Evolutionary conservation across 192 early-diverging fungal species (phyloP), one percentile per base, ranked within the genome.

Genomic region (Umbelopsis sp.): DNA sequence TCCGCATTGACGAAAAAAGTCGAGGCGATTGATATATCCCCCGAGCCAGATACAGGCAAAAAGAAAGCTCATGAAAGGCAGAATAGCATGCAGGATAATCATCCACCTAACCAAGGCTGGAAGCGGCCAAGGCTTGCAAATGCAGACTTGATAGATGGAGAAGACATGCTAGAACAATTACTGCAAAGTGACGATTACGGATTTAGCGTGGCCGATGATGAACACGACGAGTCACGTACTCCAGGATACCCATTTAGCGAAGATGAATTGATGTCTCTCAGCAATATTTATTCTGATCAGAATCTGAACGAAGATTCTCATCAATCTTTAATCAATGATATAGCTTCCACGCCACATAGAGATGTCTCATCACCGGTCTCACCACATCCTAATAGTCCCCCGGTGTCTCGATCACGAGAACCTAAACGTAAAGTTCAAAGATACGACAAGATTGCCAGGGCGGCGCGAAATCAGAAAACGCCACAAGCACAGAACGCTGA

Each of bases 1-100:
- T 12, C 65, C 23, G 71, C 64, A 50, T 49, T 74, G 12, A 76
- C 66, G 13, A 71, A 67, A 30, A 18, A 70, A 6, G 37, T 66
- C 1, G 27, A 61, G 35, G 21, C 55, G 0, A 12, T 35, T 30
- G 33, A 23, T 10, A 15, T 58, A 15, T 58, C 53, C 11, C n/a
- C 21, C 23, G 22, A n/a, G 21, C 10, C n/a, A 25, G 30, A 61
- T 2, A 5, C 33, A n/a, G 16, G 27, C 25, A 30, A 61, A 15
- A 61, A 30, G 55, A 25, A 16, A 35, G 30, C 18, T 10, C 27
- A 22, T 27, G 45, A 47, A 25, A 10, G 41, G 6, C 37, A 47
- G 1, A 20, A 4, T 12, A 45, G 11, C 18, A 20, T 13, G 3
- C n/a, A 51, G 23, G 23, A 45, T 13, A 23, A 66, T 20, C 20